Conservation (phyloP, 2,329 filamentous ascomycete genomes). For the Dothideomycetes sp. region DNA sequence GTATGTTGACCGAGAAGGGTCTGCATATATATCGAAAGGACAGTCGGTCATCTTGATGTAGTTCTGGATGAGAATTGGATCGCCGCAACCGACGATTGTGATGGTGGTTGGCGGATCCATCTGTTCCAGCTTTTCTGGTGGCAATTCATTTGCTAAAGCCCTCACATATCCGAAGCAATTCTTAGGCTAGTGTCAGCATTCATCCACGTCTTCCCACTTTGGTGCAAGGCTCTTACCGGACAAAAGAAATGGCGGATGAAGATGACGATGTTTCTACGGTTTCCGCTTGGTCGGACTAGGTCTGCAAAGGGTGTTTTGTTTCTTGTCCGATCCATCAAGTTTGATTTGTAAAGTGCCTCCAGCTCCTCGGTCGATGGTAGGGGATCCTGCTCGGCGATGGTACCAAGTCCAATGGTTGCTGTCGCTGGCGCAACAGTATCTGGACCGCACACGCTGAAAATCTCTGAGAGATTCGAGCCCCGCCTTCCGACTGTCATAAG, state of each 20-base stretch:
- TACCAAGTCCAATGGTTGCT: neutral
- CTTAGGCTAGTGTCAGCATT: neutral
- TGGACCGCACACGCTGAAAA: too few relatives aligned
- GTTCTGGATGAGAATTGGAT: constrained; percentile 21
- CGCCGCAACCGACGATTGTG: constrained; percentile 28
- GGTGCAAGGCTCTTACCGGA: neutral
- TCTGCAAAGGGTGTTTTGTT: constrained; percentile 1
- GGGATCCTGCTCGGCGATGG: constrained; percentile 1
- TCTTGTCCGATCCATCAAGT: constrained; percentile 2
- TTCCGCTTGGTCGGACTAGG: neutral
- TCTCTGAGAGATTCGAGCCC: too few relatives aligned
- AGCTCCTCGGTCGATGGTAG: neutral
- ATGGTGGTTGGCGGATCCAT: constrained; percentile 21
- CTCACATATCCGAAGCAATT: constrained; percentile 15
- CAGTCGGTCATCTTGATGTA: constrained; percentile 24
- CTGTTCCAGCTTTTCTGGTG: constrained; percentile 17
- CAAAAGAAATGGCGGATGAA: constrained; percentile 34
- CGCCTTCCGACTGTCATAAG: too few relatives aligned
- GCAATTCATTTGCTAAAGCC: constrained; percentile 21
- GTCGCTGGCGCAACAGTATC: neutral
- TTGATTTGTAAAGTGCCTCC: neutral
- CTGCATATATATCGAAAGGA: constrained; percentile 25
- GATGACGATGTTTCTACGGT: constrained; percentile 23
- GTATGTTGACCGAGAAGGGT: constrained; percentile 24
- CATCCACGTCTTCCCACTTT: too few relatives aligned